These are phyloP conservation scores for Lepiota brunneoincarnata DNA, from an alignment of 768 basidiomycete species.

Conservation along the genomic window DNA sequence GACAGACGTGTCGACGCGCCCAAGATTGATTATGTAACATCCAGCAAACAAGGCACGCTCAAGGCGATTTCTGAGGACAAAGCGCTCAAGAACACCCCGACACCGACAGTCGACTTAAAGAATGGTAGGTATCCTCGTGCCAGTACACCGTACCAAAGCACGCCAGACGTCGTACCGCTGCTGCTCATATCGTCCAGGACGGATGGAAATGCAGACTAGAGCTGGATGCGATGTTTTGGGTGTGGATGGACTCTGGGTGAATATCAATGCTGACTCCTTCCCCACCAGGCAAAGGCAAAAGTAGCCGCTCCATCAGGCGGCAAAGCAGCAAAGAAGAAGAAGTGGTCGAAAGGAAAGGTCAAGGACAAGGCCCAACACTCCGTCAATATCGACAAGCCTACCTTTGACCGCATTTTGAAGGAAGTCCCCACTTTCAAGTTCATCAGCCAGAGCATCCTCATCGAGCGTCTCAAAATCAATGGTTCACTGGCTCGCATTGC, in stretches of 20 bases:
- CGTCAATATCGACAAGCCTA: constrained; percentile 90
- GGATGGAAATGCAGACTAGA: constrained; percentile 4
- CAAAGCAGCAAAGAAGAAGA: constrained; percentile 98
- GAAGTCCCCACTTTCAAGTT: constrained; percentile 99
- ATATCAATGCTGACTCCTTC: constrained; percentile 19
- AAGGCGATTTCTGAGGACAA: constrained; percentile 18
- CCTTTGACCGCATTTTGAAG: constrained; percentile 93
- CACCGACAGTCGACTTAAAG: constrained; percentile 39
- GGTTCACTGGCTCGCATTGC: constrained; percentile 90
- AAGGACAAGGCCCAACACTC: constrained; percentile 99
- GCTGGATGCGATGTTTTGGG: constrained; percentile 37
- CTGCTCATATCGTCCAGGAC: neutral
- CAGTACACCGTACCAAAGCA: constrained; percentile 6
- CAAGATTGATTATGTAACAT: constrained; percentile 27
- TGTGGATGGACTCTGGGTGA: constrained; percentile 31
- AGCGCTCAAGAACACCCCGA: constrained; percentile 25
- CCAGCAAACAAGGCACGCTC: constrained; percentile 40
- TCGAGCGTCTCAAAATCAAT: constrained; percentile 97
- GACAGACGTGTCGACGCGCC: constrained; percentile 38
- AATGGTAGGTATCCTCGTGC: constrained; percentile 37
- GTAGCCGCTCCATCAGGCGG: constrained; percentile 66
- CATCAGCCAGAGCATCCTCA: constrained; percentile 97
- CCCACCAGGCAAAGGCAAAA: constrained; percentile 68
- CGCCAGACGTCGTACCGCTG: constrained; percentile 1
- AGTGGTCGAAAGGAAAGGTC: constrained; percentile 99